Evolutionary conservation across 2,329 filamentous ascomycete species (phyloP), one percentile per base, ranked within the genome.

Genomic region (Metarhizium robertsii): DNA sequence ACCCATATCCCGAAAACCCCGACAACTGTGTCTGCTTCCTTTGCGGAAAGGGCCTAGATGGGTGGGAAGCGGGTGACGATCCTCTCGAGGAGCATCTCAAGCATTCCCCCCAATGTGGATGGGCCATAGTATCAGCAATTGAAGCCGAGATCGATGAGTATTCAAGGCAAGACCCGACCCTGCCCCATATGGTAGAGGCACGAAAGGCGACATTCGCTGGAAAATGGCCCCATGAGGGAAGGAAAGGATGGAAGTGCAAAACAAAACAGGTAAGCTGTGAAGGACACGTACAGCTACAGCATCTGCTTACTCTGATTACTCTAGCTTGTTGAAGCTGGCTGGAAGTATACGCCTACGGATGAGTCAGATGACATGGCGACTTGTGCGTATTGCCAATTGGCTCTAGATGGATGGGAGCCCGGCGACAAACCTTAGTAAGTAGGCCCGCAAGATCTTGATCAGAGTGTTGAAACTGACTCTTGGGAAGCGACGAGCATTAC

Each of bases 1-100:
- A 85, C 58, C 92, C 94, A 2, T 83, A 81, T 14, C 77, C 82
- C 53, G 79, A 83, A 50, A 88, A 85, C 65, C 86, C 86, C 42
- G 94, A 99, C 70, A 97, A 97, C 69, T 89, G 89, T 50, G 81
- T 84, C 62, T 99, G 94, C 70, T 97, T 95, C 70, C 78, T 91
- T 42, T 99, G 94, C 73, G 76, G 84, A 59, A 88, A 90, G 67
- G 83, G 86, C 55, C 79, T 99, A 13, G 91, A 95, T 67, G 92
- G 91, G 57, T 99, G 94, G 94, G 92, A 97, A 65, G 79, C 86
- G 43, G 84, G 85, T 25, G 94, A 99, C 67, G 83, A 90, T 58
- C 90, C 94, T 0, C 76, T 95, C 4, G 78, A 79, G 52, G 94
- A 99, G 67, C 94, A 99, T 70, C 69, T 96, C 34, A 89, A 85